phyloP scores from a whole-genome alignment of 805 yeast species.

The Yarrowia divulgata region DNA sequence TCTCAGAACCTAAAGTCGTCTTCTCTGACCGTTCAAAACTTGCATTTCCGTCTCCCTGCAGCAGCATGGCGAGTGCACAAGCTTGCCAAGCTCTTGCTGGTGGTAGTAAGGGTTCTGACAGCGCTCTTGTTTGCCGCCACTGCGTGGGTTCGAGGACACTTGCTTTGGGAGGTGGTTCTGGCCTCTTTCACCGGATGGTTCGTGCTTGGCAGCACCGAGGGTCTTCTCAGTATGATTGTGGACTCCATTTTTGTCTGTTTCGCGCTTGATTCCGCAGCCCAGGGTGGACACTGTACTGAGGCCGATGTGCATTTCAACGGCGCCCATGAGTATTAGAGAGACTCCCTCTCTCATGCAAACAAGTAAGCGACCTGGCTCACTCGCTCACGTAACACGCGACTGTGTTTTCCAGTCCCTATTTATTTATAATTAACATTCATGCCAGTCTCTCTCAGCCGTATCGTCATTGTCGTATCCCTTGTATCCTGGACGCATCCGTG shows the following conservation, averaged over 20 bases:
- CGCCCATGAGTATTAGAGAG: constrained; percentile 22
- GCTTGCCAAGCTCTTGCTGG: constrained; percentile 51
- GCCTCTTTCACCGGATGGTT: constrained; percentile 55
- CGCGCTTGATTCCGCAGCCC: constrained; percentile 48
- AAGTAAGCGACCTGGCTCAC: background rate
- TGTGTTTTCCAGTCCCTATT: constrained; percentile 18
- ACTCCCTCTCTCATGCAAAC: no score
- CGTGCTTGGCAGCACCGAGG: constrained; percentile 55
- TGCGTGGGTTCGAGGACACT: constrained; percentile 54
- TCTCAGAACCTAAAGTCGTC: constrained; percentile 50
- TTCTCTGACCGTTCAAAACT: constrained; percentile 46
- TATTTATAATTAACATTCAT: constrained; percentile 26
- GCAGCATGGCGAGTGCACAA: constrained; percentile 50
- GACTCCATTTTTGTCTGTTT: constrained; percentile 52
- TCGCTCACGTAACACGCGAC: background rate
- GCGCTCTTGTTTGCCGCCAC: constrained; percentile 51
- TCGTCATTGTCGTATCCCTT: background rate
- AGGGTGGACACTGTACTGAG: constrained; percentile 48
- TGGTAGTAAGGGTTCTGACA: constrained; percentile 51
- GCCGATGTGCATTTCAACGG: constrained; percentile 45
- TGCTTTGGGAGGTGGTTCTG: constrained; percentile 49
- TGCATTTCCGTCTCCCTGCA: constrained; percentile 40
- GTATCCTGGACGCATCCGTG: background rate
- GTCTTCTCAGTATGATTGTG: constrained; percentile 51
- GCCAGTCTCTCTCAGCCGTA: background rate